These are phyloP conservation scores for Fusarium vanettenii DNA, from an alignment of 2,329 filamentous ascomycete genomes.

Conservation along the genomic window DNA sequence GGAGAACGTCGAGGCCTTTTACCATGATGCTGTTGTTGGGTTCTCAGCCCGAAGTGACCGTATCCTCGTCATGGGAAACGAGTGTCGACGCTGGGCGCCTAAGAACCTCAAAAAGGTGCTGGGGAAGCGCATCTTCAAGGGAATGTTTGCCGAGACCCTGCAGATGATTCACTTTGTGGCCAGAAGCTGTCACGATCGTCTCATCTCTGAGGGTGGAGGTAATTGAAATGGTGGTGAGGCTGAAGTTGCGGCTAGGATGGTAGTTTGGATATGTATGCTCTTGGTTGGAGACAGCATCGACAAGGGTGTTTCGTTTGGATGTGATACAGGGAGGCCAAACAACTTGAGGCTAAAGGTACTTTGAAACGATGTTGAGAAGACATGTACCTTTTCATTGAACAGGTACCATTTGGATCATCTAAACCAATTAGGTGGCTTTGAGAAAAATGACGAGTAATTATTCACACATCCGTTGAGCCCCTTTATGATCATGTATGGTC, in stretches of 20 bases:
- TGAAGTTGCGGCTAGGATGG: neutral
- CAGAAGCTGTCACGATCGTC: neutral
- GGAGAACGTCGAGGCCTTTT: neutral
- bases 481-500: neutral
- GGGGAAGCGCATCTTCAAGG: neutral
- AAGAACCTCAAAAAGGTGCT: neutral
- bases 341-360: neutral
- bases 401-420: neutral
- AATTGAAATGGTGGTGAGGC: neutral
- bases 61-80: neutral
- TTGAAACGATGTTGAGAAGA: neutral
- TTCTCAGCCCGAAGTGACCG: neutral
- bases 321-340: neutral
- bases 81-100: neutral
- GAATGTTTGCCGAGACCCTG: neutral
- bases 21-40: neutral
- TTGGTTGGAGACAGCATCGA: neutral
- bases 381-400: neutral
- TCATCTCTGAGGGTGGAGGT: neutral
- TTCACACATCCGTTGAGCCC: neutral
- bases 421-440: neutral
- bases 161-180: constrained; percentile 4
- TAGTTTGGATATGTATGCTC: neutral
- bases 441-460: neutral
- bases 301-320: neutral